phyloP scores from a whole-genome alignment of 139 green algal species.

The Chlamydomonas incerta region DNA sequence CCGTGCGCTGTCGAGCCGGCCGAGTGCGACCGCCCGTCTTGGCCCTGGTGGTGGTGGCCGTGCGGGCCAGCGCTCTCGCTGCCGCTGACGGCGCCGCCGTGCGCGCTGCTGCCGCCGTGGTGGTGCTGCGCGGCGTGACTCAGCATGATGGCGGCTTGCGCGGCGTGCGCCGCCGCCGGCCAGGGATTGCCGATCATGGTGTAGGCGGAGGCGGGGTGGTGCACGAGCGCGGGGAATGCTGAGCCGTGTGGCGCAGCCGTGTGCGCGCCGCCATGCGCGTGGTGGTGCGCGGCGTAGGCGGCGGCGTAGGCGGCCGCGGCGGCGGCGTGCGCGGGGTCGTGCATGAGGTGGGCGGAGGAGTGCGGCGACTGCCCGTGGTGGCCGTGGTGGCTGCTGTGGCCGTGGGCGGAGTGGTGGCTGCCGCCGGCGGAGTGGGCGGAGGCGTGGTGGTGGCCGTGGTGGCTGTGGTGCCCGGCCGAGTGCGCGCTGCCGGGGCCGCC shows the following conservation, averaged over 20 bases:
- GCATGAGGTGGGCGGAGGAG: background rate
- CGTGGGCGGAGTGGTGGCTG: slow-evolving; percentile 1
- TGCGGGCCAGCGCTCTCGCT: background rate
- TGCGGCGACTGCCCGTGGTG: background rate
- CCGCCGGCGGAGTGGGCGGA: background rate
- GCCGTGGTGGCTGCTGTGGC: background rate
- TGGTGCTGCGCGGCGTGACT: background rate
- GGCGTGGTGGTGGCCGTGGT: background rate
- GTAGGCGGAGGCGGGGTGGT: slow-evolving; percentile 3
- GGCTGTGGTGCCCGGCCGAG: background rate
- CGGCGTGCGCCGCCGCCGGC: slow-evolving; percentile 8
- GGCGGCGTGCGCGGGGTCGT: background rate
- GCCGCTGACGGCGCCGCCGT: background rate
- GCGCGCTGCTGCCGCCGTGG: background rate
- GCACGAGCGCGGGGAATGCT: background rate
- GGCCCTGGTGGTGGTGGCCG: background rate
- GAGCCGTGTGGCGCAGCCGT: no score
- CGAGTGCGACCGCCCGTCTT: background rate
- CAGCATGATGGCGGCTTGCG: background rate
- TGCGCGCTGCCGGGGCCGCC: background rate
- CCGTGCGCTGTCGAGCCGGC: no score
- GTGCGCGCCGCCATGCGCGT: background rate
- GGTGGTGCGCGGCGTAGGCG: background rate
- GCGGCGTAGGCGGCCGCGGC: slow-evolving; percentile 17
- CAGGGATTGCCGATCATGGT: slow-evolving; percentile 26